Base-by-base conservation (phyloP, 129 eudicot genomes). In the Logfia minima region DNA sequence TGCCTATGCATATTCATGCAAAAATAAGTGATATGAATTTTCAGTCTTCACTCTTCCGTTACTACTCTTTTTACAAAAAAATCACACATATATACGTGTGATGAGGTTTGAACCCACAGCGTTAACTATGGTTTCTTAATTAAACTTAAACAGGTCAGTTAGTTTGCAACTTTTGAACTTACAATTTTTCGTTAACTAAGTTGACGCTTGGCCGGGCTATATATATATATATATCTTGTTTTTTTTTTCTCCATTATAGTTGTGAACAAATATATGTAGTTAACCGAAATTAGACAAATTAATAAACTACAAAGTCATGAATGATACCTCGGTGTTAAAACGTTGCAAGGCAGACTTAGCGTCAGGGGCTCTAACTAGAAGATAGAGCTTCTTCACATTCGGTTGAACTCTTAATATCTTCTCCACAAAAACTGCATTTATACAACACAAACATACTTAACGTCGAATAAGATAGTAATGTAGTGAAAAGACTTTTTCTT, bases 1-100 rank as follows among this genome's bases (percentile, higher is more conserved):
- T n/a, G 87, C 78, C 94, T 90, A 77, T 18, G 32, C 43, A 65
- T 14, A 6, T 28, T n/a, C 45, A 65, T 65, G 41, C 70, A 29
- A 31, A 64, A 29, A 29, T 24, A 28, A 61, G 31, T 59, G 29
- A n/a, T n/a, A 2, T 8, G 64, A 59, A 59, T 19, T 37, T 37
- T 43, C 52, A 43, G 52, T 45, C 53, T 11, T 2, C 53, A 13
- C 53, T 39, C 13, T 39, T 8, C 35, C 35, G 35, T 16, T 4
- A 58, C 11, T 8, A 2, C 4, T 26, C 17, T 7, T 59, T 21
- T 60, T 14, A 23, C 18, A 32, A 22, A 26, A 32, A 61, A 61
- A 24, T 45, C 4, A 41, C 51, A 41, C 51, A 41, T 41, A 41
- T 41, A 41, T 41, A 41, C 9, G 39, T 6, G 39, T 35, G 9